phyloP scores from a whole-genome alignment of 805 yeast genomes.

The Candida michaelii region DNA sequence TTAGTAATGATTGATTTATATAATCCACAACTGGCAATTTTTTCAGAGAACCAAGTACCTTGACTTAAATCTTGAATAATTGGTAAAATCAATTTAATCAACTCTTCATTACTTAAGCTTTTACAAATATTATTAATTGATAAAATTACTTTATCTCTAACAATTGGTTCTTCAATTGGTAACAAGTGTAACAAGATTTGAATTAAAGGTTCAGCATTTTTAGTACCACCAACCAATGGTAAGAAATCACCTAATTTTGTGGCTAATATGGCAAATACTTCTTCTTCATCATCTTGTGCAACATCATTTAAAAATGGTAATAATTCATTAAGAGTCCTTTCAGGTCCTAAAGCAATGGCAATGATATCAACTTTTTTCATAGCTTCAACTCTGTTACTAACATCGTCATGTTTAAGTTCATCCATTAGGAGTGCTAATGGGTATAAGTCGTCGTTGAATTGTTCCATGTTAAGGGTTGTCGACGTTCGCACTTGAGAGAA shows the following conservation, averaged over 20 bases:
- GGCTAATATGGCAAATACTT: constrained; percentile 90
- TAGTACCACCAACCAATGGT: constrained; percentile 83
- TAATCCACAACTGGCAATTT: constrained; percentile 89
- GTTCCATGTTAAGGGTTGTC: constrained; percentile 26
- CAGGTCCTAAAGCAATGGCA: constrained; percentile 92
- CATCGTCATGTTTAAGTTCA: constrained; percentile 95
- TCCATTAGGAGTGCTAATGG: constrained; percentile 97
- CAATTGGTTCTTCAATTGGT: constrained; percentile 93
- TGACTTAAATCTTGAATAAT: constrained; percentile 74
- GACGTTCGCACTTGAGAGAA: constrained; percentile 1
- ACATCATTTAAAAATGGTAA: constrained; percentile 87
- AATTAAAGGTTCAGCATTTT: constrained; percentile 50
- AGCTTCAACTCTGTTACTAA: constrained; percentile 88
- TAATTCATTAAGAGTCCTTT: constrained; percentile 84
- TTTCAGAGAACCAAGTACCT: constrained; percentile 92
- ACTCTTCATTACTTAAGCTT: constrained; percentile 61
- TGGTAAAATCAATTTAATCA: constrained; percentile 67
- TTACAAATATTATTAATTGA: constrained; percentile 72
- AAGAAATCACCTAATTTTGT: constrained; percentile 85
- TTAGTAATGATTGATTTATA: constrained; percentile 67
- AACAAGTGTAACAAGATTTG: constrained; percentile 79
- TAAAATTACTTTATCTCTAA: constrained; percentile 89
- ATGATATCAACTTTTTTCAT: constrained; percentile 93
- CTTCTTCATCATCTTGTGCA: constrained; percentile 97
- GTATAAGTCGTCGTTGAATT: constrained; percentile 63